Percentiles rank a stretch among this genome's conserved stretches.
Conservation (phyloP, 208 protist species). For the Leishmania martiniquensis region DNA sequence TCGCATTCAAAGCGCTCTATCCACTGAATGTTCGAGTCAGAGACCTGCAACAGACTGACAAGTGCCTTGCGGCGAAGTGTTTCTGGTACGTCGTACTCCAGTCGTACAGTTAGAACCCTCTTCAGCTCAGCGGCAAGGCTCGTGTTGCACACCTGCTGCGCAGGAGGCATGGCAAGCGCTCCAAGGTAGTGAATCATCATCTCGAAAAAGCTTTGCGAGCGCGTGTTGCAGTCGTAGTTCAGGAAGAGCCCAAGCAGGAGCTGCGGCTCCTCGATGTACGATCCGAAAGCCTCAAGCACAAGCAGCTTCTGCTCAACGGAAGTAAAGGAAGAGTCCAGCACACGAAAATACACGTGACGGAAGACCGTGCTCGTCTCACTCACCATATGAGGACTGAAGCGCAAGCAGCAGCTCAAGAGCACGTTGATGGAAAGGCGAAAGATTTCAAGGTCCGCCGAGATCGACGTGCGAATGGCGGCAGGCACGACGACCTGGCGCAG, state of each 20-base stretch:
- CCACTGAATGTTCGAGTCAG: constrained; percentile 85
- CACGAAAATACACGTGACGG: constrained; percentile 91
- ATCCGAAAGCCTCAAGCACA: constrained; percentile 86
- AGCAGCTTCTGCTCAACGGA: constrained; percentile 91
- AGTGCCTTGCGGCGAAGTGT: constrained; percentile 62
- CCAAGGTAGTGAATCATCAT: constrained; percentile 93
- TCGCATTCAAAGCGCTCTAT: constrained; percentile 84
- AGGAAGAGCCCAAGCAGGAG: constrained; percentile 96
- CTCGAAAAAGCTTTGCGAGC: constrained; percentile 94
- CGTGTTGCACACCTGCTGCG: constrained; percentile 27
- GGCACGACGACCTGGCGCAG: constrained; percentile 87
- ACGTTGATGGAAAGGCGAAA: constrained; percentile 93
- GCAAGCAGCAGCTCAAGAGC: constrained; percentile 84
- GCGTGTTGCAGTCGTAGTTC: constrained; percentile 98
- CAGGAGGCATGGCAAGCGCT: constrained; percentile 45
- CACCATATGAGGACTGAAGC: constrained; percentile 93
- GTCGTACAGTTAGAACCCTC: constrained; percentile 36
- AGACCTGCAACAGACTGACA: constrained; percentile 65
- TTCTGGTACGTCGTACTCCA: constrained; percentile 62
- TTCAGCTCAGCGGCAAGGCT: constrained; percentile 35
- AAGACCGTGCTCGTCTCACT: constrained; percentile 94
- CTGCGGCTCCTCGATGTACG: constrained; percentile 94
- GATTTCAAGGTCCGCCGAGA: constrained; percentile 80
- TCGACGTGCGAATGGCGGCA: constrained; percentile 84
- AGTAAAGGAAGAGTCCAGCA: constrained; percentile 88